Base-by-base conservation (phyloP, 2,329 filamentous ascomycete species). In the Penicillium sp. region DNA sequence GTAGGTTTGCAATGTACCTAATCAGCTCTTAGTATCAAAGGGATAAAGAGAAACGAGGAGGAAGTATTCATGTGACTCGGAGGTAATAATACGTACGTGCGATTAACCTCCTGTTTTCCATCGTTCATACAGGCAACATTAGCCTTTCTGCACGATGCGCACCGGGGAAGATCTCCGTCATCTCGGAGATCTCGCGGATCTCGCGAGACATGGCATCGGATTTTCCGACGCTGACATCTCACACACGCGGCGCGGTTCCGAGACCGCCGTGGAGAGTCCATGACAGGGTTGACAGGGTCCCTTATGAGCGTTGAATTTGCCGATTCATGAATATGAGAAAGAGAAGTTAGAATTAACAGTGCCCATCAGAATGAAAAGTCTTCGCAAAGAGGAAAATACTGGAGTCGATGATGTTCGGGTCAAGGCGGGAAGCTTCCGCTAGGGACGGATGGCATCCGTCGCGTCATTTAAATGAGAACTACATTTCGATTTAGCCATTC, bases 171-270 rank as follows among this genome's bases (percentile, higher is more conserved):
- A 17, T 68, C 65, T 1, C 74, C 72, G 53, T 75, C 72, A 8
- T 24, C 22, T 24, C 22, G 22, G 22, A 24, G 22, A 8, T 24
- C 22, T 24, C 22, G 22, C 22, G 22, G 22, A 24, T 24, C 22
- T 24, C 6, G 22, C 22, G 22, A 24, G 22, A 24, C 7, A 7
- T 24, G 22, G 22, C 22, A 24, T 24, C 22, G 69, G 57, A 77
- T 77, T 61, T 78, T 78, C 24, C 75, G 67, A 37, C 72, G 64
- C 52, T 78, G 75, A 48, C 75, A 78, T 10, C 64, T 61, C 24
- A 57, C 57, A 35, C 64, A 67, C 9, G 64, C 64, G 54, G 57
- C 67, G 47, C 54, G 65, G 52, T 61, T 68, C 58, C 56, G 66
- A 59, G 47, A 64, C 55, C 54, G 56, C 2, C 53, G 57, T n/a